phyloP scores from a whole-genome alignment of 192 early-diverging fungal species.

The Podila verticillata region DNA sequence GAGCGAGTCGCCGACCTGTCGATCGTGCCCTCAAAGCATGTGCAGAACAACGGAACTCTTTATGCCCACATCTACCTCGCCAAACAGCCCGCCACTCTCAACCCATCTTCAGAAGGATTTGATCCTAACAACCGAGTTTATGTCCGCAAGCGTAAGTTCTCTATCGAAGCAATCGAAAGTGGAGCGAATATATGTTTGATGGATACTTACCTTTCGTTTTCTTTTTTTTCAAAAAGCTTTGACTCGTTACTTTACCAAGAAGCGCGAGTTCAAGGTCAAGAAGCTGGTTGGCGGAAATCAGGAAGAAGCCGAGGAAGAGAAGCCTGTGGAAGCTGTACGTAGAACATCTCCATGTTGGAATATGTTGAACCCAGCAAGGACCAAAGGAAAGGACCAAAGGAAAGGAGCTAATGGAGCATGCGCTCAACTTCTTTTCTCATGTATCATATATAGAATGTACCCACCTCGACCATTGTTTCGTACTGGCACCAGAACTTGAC shows the following conservation, averaged over 20 bases:
- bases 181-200: neutral
- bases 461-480: constrained; percentile 62
- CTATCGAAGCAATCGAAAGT: neutral
- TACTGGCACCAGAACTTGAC: constrained; percentile 88
- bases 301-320: constrained; percentile 27
- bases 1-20: constrained; percentile 54
- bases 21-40: constrained; percentile 55
- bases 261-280: constrained; percentile 59
- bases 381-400: neutral
- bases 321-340: constrained; percentile 28
- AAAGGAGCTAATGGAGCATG: neutral
- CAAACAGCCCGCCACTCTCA: constrained; percentile 45
- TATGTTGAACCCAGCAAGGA: too few species aligned
- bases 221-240: constrained; percentile 38
- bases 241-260: constrained; percentile 62
- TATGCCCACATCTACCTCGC: constrained; percentile 71
- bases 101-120: constrained; percentile 53
- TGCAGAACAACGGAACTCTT: constrained; percentile 65
- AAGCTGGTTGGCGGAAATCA: constrained; percentile 54
- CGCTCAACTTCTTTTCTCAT: neutral
- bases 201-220: neutral
- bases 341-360: neutral
- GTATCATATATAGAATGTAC: neutral
- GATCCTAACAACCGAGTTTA: constrained; percentile 57
- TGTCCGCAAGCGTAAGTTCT: constrained; percentile 56